A percentile compares a stretch with the other conserved stretches of the same genome.
These are phyloP conservation scores for Fusarium keratoplasticum DNA, from an alignment of 2,329 filamentous ascomycete species.

Conservation along the genomic window DNA sequence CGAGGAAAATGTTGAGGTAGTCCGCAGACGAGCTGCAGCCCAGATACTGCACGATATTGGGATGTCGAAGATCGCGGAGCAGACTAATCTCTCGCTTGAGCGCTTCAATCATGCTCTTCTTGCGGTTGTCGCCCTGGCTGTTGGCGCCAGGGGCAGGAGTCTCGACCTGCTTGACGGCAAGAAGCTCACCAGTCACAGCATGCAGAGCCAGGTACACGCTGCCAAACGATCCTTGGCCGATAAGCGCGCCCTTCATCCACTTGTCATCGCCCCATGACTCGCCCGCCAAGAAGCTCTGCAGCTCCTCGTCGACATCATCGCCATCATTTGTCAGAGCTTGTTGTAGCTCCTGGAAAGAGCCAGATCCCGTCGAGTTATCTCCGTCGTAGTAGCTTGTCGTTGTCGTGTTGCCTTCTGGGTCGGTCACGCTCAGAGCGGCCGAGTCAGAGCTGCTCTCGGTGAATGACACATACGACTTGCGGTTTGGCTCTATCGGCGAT, in stretches of 20 bases:
- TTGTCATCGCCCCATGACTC: slow-evolving; percentile 97
- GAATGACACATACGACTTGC: slow-evolving; percentile 96
- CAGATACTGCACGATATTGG: slow-evolving; percentile 98
- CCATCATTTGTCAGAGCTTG: slow-evolving; percentile 90
- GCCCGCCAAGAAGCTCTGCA: slow-evolving; percentile 89
- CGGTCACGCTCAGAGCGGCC: slow-evolving; percentile 77
- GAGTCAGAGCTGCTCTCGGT: slow-evolving; percentile 80
- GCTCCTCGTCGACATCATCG: slow-evolving; percentile 89
- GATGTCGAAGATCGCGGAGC: slow-evolving; percentile 91
- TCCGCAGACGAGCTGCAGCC: slow-evolving; percentile 92
- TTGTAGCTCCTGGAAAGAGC: slow-evolving; percentile 85
- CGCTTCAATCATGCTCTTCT: slow-evolving; percentile 98
- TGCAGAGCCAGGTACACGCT: slow-evolving; percentile 95
- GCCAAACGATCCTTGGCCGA: slow-evolving; percentile 96
- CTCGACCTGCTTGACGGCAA: slow-evolving; percentile 98
- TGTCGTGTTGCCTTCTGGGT: slow-evolving; percentile 77
- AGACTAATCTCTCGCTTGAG: slow-evolving; percentile 96
- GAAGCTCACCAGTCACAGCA: slow-evolving; percentile 94
- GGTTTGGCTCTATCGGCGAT: slow-evolving; percentile 84
- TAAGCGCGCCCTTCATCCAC: slow-evolving; percentile 99
- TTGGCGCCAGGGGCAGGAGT: slow-evolving; percentile 82
- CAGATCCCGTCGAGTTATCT: slow-evolving; percentile 75
- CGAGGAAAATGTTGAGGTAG: slow-evolving; percentile 98
- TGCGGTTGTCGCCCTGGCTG: slow-evolving; percentile 86
- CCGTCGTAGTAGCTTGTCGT: slow-evolving; percentile 89